phyloP scores from a whole-genome alignment of 768 basidiomycete species.

The Kwoniella europaea region DNA sequence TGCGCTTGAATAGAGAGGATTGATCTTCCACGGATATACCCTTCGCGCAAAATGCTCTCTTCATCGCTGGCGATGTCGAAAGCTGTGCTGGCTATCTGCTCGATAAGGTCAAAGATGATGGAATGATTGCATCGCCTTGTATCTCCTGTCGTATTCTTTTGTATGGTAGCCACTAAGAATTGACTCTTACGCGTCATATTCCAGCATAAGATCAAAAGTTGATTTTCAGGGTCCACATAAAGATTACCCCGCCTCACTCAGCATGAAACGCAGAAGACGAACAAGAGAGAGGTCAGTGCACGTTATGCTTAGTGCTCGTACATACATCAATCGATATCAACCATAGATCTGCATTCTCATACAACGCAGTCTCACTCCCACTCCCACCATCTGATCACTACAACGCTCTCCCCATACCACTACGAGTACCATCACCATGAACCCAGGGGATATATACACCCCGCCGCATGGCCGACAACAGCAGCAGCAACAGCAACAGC shows the following conservation, averaged over 20 bases:
- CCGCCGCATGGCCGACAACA: constrained; percentile 28
- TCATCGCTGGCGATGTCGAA: too few species aligned
- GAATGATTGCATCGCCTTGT: background rate
- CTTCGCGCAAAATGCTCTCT: too few species aligned
- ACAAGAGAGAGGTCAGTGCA: background rate
- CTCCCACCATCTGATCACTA: background rate
- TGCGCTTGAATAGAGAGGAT: too few species aligned
- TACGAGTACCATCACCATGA: constrained; percentile 29
- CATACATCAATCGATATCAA: background rate
- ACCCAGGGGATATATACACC: constrained; percentile 48
- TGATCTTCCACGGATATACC: too few species aligned
- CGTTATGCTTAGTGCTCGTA: background rate
- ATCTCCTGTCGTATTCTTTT: background rate
- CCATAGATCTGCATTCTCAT: background rate
- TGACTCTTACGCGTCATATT: background rate
- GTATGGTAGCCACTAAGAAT: background rate
- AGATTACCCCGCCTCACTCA: constrained; percentile 7
- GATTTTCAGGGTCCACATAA: background rate
- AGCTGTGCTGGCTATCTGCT: too few species aligned
- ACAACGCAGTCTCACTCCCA: background rate
- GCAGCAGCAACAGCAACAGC: constrained; percentile 5
- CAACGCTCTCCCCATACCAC: background rate
- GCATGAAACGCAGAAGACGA: background rate
- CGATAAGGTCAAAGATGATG: too few species aligned
- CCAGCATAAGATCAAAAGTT: background rate